Evolutionary conservation across 2,329 filamentous ascomycete genomes (phyloP).

Genomic region (Basipetospora chlamydospora): DNA sequence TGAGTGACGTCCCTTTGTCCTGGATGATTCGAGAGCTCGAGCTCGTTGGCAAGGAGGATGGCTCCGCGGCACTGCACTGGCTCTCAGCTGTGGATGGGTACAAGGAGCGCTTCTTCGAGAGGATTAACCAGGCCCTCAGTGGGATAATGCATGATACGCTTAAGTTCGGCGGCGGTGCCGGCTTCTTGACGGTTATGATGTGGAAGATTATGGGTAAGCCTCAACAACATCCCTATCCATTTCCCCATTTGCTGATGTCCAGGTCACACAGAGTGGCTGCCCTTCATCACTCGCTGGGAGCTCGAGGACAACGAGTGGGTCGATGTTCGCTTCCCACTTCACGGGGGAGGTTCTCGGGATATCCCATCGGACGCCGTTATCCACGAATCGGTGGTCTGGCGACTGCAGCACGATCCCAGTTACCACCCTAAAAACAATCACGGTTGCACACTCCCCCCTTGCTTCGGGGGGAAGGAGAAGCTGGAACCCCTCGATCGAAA

Average conservation of each 20-base stretch:
- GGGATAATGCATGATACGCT: slow-evolving; percentile 25
- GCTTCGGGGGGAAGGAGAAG: too few species aligned
- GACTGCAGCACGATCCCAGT: slow-evolving; percentile 14
- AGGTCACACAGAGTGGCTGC: slow-evolving; percentile 21
- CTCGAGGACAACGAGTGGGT: slow-evolving; percentile 18
- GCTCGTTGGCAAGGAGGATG: slow-evolving; percentile 18
- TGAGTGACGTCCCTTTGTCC: slow-evolving; percentile 34
- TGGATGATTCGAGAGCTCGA: slow-evolving; percentile 39
- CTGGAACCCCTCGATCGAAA: too few species aligned
- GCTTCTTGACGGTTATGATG: slow-evolving; percentile 22
- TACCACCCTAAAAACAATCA: slow-evolving; percentile 22
- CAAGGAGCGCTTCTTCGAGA: slow-evolving; percentile 16
- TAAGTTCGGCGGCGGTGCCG: slow-evolving; percentile 20
- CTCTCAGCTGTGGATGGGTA: slow-evolving; percentile 17
- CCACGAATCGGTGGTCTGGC: slow-evolving; percentile 22
- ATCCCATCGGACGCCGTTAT: slow-evolving; percentile 24
- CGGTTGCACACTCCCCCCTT: slow-evolving; percentile 15
- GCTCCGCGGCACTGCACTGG: slow-evolving; percentile 20
- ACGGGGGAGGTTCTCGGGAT: slow-evolving; percentile 20
- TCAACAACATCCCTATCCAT: background rate
- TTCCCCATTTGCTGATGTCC: too few species aligned
- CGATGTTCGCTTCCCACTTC: slow-evolving; percentile 22
- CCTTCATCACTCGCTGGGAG: slow-evolving; percentile 26
- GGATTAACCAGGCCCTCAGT: slow-evolving; percentile 16
- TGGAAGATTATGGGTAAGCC: slow-evolving; percentile 29